phyloP scores from a whole-genome alignment of 164 flowering plant genomes.

The grape (Vitis vinifera) region ASM3070453v1 NC_081814.1:867501-868000 shows the following conservation, averaged over 20 bases:
- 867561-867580: conserved; percentile 64
- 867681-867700: conserved; percentile 44
- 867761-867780: conserved; percentile 38
- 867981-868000: no score
- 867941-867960: no score
- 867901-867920: no score
- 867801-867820: no score
- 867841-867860: no score
- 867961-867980: no score
- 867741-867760: conserved; percentile 23
- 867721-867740: conserved; percentile 31
- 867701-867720: conserved; percentile 42
- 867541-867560: conserved; percentile 54
- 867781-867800: no score
- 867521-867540: conserved; percentile 31
- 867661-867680: conserved; percentile 37
- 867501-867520: conserved; percentile 45
- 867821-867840: no score
- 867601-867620: conserved; percentile 35
- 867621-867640: conserved; percentile 30
- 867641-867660: conserved; percentile 18
- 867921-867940: no score
- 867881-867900: no score
- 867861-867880: no score
- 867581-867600: conserved; percentile 52